A percentile compares a stretch with the other conserved stretches of the same genome.
Conservation (phyloP, 768 basidiomycete genomes). For the Agrocybe praecox region DNA sequence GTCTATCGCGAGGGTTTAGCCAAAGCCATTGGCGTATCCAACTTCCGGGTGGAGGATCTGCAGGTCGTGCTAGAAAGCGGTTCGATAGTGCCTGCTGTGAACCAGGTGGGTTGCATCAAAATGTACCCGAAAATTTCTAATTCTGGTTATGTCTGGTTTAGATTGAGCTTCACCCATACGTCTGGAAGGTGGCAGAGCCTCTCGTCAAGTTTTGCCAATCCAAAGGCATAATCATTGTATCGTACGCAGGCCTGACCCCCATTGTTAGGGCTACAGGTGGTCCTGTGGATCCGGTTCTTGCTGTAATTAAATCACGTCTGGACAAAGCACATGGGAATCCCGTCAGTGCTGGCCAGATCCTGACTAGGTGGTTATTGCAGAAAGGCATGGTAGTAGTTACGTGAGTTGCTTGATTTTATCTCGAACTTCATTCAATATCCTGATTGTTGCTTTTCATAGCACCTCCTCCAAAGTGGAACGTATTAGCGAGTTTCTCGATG, state of each 20-base stretch:
- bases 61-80: slow-evolving; percentile 52
- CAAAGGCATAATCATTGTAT: slow-evolving; percentile 65
- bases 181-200: slow-evolving; percentile 61
- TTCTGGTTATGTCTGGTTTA: slow-evolving; percentile 21
- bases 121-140: not conserved
- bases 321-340: no score
- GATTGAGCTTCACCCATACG: slow-evolving; percentile 75
- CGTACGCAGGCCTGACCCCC: slow-evolving; percentile 62
- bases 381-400: slow-evolving; percentile 69
- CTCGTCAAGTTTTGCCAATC: slow-evolving; percentile 55
- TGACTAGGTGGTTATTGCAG: slow-evolving; percentile 67
- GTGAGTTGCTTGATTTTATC: slow-evolving; percentile 35
- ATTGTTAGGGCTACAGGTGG: slow-evolving; percentile 47
- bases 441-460: slow-evolving; percentile 23
- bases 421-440: not conserved
- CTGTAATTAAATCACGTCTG: no score
- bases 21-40: slow-evolving; percentile 71
- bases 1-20: slow-evolving; percentile 47
- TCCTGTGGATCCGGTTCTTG: no score
- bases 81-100: slow-evolving; percentile 64
- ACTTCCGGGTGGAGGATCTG: slow-evolving; percentile 59
- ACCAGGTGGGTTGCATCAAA: slow-evolving; percentile 49
- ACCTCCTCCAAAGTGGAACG: slow-evolving; percentile 50
- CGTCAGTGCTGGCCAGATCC: slow-evolving; percentile 61
- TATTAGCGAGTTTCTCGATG: slow-evolving; percentile 45